Evolutionary conservation across 371 early-diverging fungal genomes (phyloP).

Genomic region (Conidiobolus coronatus): DNA sequence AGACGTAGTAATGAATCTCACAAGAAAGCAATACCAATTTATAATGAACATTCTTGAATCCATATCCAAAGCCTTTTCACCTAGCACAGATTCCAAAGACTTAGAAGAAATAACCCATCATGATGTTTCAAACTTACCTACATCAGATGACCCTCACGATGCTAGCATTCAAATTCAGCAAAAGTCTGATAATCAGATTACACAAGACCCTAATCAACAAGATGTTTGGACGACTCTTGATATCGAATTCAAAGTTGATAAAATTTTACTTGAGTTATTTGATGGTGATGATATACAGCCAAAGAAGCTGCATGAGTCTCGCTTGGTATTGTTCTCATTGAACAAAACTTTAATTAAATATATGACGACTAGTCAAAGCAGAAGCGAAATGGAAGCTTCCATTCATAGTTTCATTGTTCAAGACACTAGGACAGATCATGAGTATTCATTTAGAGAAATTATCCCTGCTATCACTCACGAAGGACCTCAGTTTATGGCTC

Average conservation of each 20-base stretch:
- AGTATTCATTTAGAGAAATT: constrained; percentile 64
- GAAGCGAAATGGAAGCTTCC: constrained; percentile 45
- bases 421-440: constrained; percentile 50
- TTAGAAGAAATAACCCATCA: too few species aligned
- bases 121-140: too few species aligned
- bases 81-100: too few species aligned
- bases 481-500: constrained; percentile 31
- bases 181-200: too few species aligned
- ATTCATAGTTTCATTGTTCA: constrained; percentile 45
- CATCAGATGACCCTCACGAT: too few species aligned
- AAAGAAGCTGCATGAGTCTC: constrained; percentile 12
- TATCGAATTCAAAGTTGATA: constrained; percentile 15
- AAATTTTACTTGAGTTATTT: constrained; percentile 42
- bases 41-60: too few species aligned
- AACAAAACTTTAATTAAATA: constrained; percentile 31
- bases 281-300: constrained; percentile 21
- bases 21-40: constrained; percentile 3
- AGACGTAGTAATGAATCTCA: constrained; percentile 1
- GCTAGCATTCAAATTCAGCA: too few species aligned
- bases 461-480: constrained; percentile 36
- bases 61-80: too few species aligned
- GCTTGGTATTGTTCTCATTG: constrained; percentile 27
- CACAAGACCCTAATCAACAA: constrained; percentile 3
- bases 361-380: constrained; percentile 27
- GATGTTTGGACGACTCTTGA: constrained; percentile 13